Base-by-base conservation (phyloP, 805 yeast species). In the Metschnikowia shivogae region DNA sequence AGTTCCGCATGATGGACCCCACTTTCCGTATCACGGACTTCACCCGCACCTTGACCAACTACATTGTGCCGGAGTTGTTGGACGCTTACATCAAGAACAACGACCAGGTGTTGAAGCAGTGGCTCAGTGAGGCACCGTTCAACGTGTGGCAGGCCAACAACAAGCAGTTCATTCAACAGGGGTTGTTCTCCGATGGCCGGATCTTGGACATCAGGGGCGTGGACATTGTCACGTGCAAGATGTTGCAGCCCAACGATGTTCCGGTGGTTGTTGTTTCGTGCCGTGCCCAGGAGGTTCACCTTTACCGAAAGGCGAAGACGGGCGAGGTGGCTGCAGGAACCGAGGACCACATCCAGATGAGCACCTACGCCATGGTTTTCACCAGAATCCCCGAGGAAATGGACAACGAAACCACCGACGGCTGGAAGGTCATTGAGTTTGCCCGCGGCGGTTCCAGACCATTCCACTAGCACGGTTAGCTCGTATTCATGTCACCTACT, bases 71-170 rank as follows among this genome's bases (percentile, higher is more conserved):
- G 9, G 99, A 93, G 66, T 80, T 93, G 30, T 73, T 93, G 59
- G 99, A 93, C 61, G 97, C 98, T 6, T 90, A 89, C 67, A 88
- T 88, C 48, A 85, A 85, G 56, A 96, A 96, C 53, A 97, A 93
- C 57, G 92, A 83, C 52, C 76, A 75, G 41, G 83, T 83, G 17
- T 76, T 93, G 63, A 87, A 90, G 65, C 71, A 74, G 57, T 93
- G 99, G 99, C 80, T 93, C 48, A 84, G 95, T 40, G 99, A 93
- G 69, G 98, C 98, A 26, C 97, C 99, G 36, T 92, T 70, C 72
- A 92, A 92, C 1, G 95, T 93, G 48, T 89, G 95, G 80, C 80
- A 86, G 54, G 96, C 97, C 29, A 88, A 86, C 64, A 89, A 92
- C 64, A 93, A 93, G 67, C 95, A 87, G 62, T 82, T 89, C 64